Percentiles rank a stretch among this genome's conserved stretches.
Conservation (phyloP, 352 stramenopile species). For the Pythium brassicae region DNA sequence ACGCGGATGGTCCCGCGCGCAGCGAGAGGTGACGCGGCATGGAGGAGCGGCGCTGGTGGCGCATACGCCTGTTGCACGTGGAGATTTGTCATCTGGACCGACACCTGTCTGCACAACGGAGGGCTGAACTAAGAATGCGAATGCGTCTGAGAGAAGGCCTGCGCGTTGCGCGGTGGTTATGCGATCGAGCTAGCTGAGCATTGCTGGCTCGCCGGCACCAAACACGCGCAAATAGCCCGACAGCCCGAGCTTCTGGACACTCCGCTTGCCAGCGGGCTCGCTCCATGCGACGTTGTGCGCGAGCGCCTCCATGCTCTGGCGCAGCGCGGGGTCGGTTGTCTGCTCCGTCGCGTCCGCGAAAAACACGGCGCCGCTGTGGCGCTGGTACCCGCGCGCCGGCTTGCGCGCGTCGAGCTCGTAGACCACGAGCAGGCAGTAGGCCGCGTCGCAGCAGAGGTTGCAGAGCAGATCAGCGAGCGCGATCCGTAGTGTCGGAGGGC, state of each 20-base stretch:
- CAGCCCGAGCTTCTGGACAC: conserved; percentile 60
- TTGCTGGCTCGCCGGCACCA: conserved; percentile 23
- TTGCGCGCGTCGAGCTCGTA: conserved; percentile 66
- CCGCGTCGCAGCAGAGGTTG: conserved; percentile 53
- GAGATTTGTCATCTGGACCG: conserved; percentile 5
- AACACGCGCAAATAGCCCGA: conserved; percentile 63
- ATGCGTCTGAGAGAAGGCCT: too few relatives aligned
- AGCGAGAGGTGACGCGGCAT: conserved; percentile 9
- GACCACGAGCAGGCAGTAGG: conserved; percentile 47
- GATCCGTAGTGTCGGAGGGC: conserved; percentile 23
- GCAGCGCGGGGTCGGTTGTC: conserved; percentile 29
- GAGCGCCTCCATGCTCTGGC: conserved; percentile 56
- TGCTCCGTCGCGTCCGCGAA: conserved; percentile 47
- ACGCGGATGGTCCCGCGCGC: conserved; percentile 29
- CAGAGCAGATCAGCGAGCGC: conserved; percentile 49
- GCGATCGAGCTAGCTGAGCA: conserved; percentile 14
- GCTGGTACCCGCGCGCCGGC: conserved; percentile 21
- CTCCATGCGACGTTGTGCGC: conserved; percentile 77
- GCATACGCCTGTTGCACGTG: background rate
- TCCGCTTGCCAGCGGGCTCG: conserved; percentile 57
- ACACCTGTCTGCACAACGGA: too few relatives aligned
- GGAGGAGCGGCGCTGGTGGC: background rate
- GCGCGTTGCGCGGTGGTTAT: background rate
- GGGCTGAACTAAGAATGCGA: too few relatives aligned
- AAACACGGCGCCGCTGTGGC: conserved; percentile 57